Percentiles rank a stretch among this genome's conserved stretches.
Conservation (phyloP, 2,329 filamentous ascomycete genomes). For the Aspergillus vadensis region DNA sequence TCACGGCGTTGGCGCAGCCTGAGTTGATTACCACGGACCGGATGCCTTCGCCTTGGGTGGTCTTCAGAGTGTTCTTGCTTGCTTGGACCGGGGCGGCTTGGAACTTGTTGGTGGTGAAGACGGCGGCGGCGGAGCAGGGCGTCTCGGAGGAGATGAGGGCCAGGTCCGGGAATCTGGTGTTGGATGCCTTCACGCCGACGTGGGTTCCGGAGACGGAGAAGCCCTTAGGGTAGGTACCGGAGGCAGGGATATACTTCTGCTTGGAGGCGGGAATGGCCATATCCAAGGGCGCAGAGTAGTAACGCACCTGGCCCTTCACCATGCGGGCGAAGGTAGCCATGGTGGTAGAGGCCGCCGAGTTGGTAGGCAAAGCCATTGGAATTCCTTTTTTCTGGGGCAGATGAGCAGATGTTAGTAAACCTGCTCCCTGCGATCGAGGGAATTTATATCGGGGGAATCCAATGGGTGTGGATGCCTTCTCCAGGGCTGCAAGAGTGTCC, state of each 20-base stretch:
- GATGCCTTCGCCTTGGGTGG: constrained; percentile 68
- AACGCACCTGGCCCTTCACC: constrained; percentile 43
- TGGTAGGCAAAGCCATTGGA: constrained; percentile 30
- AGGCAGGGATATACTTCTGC: constrained; percentile 83
- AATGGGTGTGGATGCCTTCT: not conserved
- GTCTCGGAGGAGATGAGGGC: constrained; percentile 83
- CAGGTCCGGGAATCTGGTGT: constrained; percentile 88
- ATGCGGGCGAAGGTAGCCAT: constrained; percentile 40
- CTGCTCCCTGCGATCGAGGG: not conserved
- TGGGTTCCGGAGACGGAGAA: constrained; percentile 85
- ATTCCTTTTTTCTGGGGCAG: not conserved
- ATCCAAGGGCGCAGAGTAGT: constrained; percentile 50
- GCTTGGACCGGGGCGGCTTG: constrained; percentile 93
- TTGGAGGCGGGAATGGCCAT: constrained; percentile 72
- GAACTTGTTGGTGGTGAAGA: constrained; percentile 98
- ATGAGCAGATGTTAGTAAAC: constrained; percentile 4
- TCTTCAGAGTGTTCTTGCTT: constrained; percentile 70
- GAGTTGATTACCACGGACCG: constrained; percentile 89
- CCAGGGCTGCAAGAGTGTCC: not conserved
- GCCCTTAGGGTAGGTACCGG: constrained; percentile 84
- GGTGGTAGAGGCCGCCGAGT: constrained; percentile 28
- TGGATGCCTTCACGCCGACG: constrained; percentile 90
- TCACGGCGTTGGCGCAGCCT: constrained; percentile 96
- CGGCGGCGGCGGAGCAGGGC: constrained; percentile 83
- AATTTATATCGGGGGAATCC: not conserved